Base-by-base conservation (phyloP, 257 asterid species). In the Cruciata laevipes region DNA sequence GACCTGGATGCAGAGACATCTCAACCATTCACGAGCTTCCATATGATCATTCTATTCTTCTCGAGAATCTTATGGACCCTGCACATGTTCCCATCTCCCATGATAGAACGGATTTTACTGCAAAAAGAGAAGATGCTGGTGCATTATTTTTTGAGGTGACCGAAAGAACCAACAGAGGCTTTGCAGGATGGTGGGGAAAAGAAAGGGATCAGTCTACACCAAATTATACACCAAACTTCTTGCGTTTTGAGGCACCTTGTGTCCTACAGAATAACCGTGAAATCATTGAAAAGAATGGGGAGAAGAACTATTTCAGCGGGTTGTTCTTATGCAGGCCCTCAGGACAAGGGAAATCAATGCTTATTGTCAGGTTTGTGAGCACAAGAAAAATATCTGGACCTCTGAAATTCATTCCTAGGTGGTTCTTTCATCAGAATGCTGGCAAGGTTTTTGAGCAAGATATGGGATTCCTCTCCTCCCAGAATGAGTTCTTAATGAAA, bases 21-120 rank as follows among this genome's bases (percentile, higher is more conserved):
- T 89, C 98, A 3, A 85, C 96, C 17, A 85, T 71, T 76, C 98
- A 92, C 0, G 98, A 89, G 77, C 98, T 92, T 73, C 97, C 98
- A 0, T 92, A 92, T 38, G 98, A 92, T 73, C 98, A 92, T 59
- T 92, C 98, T 37, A 92, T 92, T 78, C 98, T 92, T 69, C 74
- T 92, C 6, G 98, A 92, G 67, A 92, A 92, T 79, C 98, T 92
- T 71, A 92, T 92, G 98, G 98, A 92, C 65, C 98, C 98, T 0
- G 97, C 98, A 35, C 98, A 92, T 24, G 86, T 89, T 32, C 98
- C 97, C 23, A 92, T 92, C 55, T 92, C 98, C 5, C 98, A 92
- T 10, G 96, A 92, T 68, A 78, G 96, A 73, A 92, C 97, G 7
- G 98, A 92, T 81, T 85, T 85, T 35, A 78, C 89, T 0, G 93